These are phyloP conservation scores for Pseudonectria foliicola DNA, from an alignment of 2,329 filamentous ascomycete genomes.

Conservation along the genomic window DNA sequence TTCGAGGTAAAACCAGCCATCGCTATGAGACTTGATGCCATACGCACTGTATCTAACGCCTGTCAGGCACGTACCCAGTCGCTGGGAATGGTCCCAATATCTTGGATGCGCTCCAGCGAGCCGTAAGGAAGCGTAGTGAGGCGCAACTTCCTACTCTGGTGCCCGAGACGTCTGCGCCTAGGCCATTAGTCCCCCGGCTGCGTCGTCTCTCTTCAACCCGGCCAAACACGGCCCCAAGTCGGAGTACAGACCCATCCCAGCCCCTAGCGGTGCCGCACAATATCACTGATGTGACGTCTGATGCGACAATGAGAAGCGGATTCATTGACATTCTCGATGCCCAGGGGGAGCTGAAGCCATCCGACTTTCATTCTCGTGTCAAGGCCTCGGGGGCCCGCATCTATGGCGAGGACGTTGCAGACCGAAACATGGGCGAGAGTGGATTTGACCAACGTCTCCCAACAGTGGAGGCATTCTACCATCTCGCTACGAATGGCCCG, in stretches of 20 bases:
- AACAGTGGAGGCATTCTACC: constrained; percentile 31
- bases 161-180: constrained; percentile 6
- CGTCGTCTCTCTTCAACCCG: constrained; percentile 6
- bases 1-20: constrained; percentile 12
- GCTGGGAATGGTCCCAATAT: constrained; percentile 20
- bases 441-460: constrained; percentile 25
- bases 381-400: constrained; percentile 44
- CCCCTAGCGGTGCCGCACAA: not conserved
- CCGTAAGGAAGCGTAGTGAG: constrained; percentile 19
- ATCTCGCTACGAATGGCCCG: constrained; percentile 6
- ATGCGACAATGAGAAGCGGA: constrained; percentile 3
- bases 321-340: constrained; percentile 52
- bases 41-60: not conserved
- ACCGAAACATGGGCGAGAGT: constrained; percentile 46
- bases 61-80: constrained; percentile 19
- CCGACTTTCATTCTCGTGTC: constrained; percentile 42
- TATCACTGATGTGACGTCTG: too few relatives aligned
- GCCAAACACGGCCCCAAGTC: constrained; percentile 17
- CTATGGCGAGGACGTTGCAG: constrained; percentile 60
- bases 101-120: constrained; percentile 19
- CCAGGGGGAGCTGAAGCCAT: constrained; percentile 42
- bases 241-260: constrained; percentile 2
- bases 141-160: constrained; percentile 12
- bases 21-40: too few relatives aligned
- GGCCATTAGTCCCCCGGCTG: constrained; percentile 13